phyloP scores from a whole-genome alignment of 1,139 yeast genomes.

The Kazachstania sp. region DNA sequence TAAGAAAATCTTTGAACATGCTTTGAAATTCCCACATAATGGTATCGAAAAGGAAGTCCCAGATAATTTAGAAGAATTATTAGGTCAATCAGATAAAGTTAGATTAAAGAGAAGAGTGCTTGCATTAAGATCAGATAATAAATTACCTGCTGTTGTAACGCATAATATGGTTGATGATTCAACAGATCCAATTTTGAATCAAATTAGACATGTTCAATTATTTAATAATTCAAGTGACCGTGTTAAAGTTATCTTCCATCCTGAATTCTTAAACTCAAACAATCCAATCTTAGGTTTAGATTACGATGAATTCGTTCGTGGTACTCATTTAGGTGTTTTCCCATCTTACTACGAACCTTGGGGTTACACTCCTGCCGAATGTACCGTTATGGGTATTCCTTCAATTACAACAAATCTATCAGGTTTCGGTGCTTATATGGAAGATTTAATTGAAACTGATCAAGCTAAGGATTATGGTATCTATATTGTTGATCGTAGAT shows the following conservation, averaged over 20 bases:
- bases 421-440: slow-evolving; percentile 98
- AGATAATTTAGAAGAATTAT: slow-evolving; percentile 59
- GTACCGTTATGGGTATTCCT: slow-evolving; percentile 99
- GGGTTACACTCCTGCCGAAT: slow-evolving; percentile 99
- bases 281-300: slow-evolving; percentile 90
- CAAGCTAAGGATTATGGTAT: slow-evolving; percentile 88
- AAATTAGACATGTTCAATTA: slow-evolving; percentile 82
- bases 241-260: slow-evolving; percentile 94
- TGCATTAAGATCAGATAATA: slow-evolving; percentile 71
- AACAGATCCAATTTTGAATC: slow-evolving; percentile 83
- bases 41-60: slow-evolving; percentile 47
- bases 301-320: slow-evolving; percentile 95
- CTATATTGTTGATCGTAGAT: slow-evolving; percentile 90
- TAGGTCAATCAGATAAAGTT: slow-evolving; percentile 83
- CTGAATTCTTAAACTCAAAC: slow-evolving; percentile 90
- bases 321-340: slow-evolving; percentile 96
- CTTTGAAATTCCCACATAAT: slow-evolving; percentile 67
- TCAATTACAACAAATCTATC: slow-evolving; percentile 95
- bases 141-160: slow-evolving; percentile 94
- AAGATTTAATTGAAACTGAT: slow-evolving; percentile 80
- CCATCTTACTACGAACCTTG: slow-evolving; percentile 98
- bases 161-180: slow-evolving; percentile 94
- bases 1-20: slow-evolving; percentile 80
- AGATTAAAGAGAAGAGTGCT: slow-evolving; percentile 85
- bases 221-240: slow-evolving; percentile 87